Evolutionary conservation across 495 filamentous ascomycete genomes (phyloP), one percentile per base, ranked within the genome.

Genomic region (Talaromyces nanjingensis): DNA sequence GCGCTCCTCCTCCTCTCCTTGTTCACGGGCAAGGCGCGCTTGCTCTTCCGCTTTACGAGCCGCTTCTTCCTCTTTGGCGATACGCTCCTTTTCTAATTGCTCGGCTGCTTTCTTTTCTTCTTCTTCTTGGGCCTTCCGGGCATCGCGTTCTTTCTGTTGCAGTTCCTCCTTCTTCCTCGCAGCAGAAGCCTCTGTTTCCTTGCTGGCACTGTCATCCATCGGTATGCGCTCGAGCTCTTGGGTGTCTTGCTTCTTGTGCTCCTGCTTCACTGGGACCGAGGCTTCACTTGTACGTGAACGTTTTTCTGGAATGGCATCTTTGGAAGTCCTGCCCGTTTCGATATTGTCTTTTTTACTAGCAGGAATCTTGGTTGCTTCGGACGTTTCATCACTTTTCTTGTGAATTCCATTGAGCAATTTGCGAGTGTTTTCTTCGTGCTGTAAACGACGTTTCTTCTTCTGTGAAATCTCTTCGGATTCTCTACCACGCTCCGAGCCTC

Each of bases 1-100:
- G 61, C 78, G 78, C 52, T 84, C 82, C 60, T 83, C 82, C 53
- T 84, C 82, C 25, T 81, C 79, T 24, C 79, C 77, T 68, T 72
- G 78, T 60, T 83, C 77, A 52, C 75, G 77, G 18, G 76, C 78
- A 67, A 74, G 71, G 22, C 75, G 75, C 18, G 77, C 77, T 70
- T 75, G 70, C 66, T 73, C 64, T 64, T 77, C 70, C 54, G 71
- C 65, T 68, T 77, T 70, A 65, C 72, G 72, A 45, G 70, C 67
- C 33, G 77, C 80, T 59, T 78, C 79, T 60, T 77, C 76, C 67
- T 80, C 77, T 58, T 76, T 72, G 54, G 74, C 73, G 16, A 70
- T 64, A n/a, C 75, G 75, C 34, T 69, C 74, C 54, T 79, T 79
- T 60, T 83, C 79, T 6, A n/a, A 18, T 49, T 85, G 81, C 1